Base-by-base conservation (phyloP, 2,329 filamentous ascomycete species). In the Aspergillus udagawae region DNA sequence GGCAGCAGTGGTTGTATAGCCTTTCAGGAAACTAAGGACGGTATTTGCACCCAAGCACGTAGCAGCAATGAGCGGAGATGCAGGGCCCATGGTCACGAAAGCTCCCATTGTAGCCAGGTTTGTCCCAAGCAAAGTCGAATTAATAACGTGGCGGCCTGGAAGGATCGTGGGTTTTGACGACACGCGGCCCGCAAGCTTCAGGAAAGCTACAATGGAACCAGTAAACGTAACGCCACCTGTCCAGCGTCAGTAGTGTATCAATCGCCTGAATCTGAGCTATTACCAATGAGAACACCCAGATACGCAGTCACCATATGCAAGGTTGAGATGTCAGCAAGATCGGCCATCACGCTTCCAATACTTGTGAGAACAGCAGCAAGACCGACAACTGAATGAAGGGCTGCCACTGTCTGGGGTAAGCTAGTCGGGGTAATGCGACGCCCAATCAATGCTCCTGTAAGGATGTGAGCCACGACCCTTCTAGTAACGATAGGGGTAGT, bases 351-450 rank as follows among this genome's bases (percentile, higher is more conserved):
- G 62, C 90, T 93, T 51, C 91, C 92, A 60, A 94, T 90, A 66
- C 90, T 94, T 1, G 92, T 96, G 65, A 96, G 73, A 0, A 96
- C 91, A 9, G 92, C 92, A 10, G 91, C 91, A 1, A 96, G 81
- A 72, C 92, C 92, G 32, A 96, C 92, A 7, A 96, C 91, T 0
- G 91, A 95, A 75, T 96, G 92, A 29, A 96, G 79, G 0, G 91
- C 91, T 21, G 91, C 92, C 2, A 96, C 91, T 0, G 91, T 96
- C 71, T 96, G 91, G 0, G 92, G 92, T 1, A 96, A 83, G 54
- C 91, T 90, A 0, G 91, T 96, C 0, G 92, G 90, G 0, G 91
- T 95, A 63, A 96, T 96, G 12, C 91, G 85, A 65, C 91, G 88
- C 47, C 91, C 92, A 61, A 96, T 93, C 25, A 92, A 70, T 51